phyloP scores from a whole-genome alignment of 1,284 basidiomycete species.

The Kwoniella shivajii region DNA sequence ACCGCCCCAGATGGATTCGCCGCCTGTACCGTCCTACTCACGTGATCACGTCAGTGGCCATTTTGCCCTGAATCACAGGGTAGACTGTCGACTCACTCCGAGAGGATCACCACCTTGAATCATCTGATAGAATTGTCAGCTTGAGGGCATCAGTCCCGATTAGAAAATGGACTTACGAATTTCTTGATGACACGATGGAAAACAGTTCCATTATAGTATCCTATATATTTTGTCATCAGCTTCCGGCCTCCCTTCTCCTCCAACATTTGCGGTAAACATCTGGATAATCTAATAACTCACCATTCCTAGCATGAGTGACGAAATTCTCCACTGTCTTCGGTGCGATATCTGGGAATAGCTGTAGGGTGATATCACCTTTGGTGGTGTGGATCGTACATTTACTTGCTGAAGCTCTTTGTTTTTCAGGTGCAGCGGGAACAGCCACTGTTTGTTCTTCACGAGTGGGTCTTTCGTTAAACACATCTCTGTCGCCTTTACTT shows the following conservation, averaged over 20 bases:
- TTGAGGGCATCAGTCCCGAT: neutral
- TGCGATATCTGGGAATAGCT: slow-evolving; percentile 85
- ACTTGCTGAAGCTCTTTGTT: slow-evolving; percentile 64
- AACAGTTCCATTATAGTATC: slow-evolving; percentile 90
- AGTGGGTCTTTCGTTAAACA: slow-evolving; percentile 98
- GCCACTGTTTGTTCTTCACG: slow-evolving; percentile 94
- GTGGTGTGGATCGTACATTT: slow-evolving; percentile 86
- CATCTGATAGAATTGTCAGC: slow-evolving; percentile 61
- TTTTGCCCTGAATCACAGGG: neutral
- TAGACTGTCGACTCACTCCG: slow-evolving; percentile 6
- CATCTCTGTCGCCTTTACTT: slow-evolving; percentile 85
- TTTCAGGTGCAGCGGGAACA: slow-evolving; percentile 61
- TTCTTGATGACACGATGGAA: slow-evolving; percentile 99
- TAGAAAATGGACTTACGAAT: slow-evolving; percentile 62
- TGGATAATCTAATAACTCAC: slow-evolving; percentile 13
- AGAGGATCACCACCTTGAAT: slow-evolving; percentile 97
- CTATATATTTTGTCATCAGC: slow-evolving; percentile 33
- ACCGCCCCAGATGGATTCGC: slow-evolving; percentile 88
- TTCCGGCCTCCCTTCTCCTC: neutral
- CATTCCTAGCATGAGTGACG: slow-evolving; percentile 80
- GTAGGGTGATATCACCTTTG: slow-evolving; percentile 83
- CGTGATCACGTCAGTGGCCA: neutral
- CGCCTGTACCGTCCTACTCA: slow-evolving; percentile 90
- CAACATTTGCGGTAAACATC: neutral
- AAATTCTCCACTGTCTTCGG: slow-evolving; percentile 98